phyloP scores from a whole-genome alignment of 495 filamentous ascomycete species.

The Aspergillus conjunctus region DNA sequence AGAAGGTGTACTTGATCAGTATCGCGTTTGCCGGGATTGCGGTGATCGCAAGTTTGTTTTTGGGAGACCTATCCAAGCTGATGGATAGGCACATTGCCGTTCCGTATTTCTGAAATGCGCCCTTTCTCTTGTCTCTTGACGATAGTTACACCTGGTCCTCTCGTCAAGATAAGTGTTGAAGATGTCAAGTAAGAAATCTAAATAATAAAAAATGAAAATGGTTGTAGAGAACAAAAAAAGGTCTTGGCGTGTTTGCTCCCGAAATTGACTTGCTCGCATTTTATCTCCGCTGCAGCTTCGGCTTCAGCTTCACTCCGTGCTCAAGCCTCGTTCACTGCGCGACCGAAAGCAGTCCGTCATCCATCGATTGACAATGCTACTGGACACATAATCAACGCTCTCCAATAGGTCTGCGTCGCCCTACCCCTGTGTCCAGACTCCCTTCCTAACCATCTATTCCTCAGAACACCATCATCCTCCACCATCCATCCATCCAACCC shows the following conservation, averaged over 20 bases:
- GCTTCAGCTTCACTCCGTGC: slow-evolving; percentile 6
- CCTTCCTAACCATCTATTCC: too few relatives aligned
- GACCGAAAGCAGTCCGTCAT: too few relatives aligned
- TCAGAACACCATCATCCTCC: too few relatives aligned
- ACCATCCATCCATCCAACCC: too few relatives aligned
- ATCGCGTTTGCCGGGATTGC: slow-evolving; percentile 11
- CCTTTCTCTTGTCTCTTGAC: not conserved
- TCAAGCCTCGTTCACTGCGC: too few relatives aligned
- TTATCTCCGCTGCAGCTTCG: slow-evolving; percentile 3
- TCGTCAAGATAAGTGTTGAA: too few relatives aligned
- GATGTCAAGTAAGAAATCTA: not conserved
- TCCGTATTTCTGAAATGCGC: slow-evolving; percentile 1
- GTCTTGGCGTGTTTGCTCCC: slow-evolving; percentile 16
- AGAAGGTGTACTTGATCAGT: slow-evolving; percentile 6
- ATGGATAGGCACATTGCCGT: slow-evolving; percentile 12
- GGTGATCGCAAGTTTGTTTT: slow-evolving; percentile 5
- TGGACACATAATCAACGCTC: too few relatives aligned
- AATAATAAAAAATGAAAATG: not conserved
- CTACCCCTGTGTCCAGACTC: too few relatives aligned
- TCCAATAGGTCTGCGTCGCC: too few relatives aligned
- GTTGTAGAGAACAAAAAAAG: not conserved
- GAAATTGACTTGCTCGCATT: not conserved
- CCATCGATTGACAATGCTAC: not conserved
- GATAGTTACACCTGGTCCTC: too few relatives aligned
- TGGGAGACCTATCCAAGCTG: slow-evolving; percentile 9